Percentiles rank a stretch among this genome's conserved stretches.
phyloP scores from a whole-genome alignment of 495 filamentous ascomycete genomes.

The Annulohypoxylon moriforme region DNA sequence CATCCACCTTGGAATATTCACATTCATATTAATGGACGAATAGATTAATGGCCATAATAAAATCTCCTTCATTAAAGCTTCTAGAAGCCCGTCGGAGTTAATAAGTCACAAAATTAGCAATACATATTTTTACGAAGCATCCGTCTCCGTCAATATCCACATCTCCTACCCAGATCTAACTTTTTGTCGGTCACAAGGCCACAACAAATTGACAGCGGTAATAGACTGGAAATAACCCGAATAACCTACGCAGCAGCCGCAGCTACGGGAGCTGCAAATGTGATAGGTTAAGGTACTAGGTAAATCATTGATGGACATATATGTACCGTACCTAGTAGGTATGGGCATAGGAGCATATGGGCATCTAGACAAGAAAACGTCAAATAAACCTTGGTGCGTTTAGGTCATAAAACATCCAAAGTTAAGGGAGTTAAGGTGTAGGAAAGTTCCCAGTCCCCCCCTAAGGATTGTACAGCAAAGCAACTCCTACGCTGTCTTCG shows the following conservation, averaged over 20 bases:
- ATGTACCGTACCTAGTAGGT: background rate
- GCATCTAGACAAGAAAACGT: background rate
- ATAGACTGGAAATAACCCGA: constrained; percentile 31
- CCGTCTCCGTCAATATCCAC: background rate
- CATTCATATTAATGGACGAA: background rate
- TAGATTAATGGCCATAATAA: background rate
- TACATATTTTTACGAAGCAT: background rate
- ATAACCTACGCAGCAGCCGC: background rate
- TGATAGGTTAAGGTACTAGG: constrained; percentile 24
- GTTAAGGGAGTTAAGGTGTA: constrained; percentile 5
- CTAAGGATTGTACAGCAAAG: constrained; percentile 3
- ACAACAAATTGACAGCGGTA: constrained; percentile 28
- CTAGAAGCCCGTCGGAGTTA: background rate
- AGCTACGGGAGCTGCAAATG: constrained; percentile 16
- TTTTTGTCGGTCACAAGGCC: constrained; percentile 4
- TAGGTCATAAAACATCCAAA: background rate
- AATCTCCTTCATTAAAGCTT: constrained; percentile 1
- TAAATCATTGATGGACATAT: background rate
- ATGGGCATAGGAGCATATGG: background rate
- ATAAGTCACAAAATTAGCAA: background rate
- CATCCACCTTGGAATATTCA: background rate
- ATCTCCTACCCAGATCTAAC: background rate
- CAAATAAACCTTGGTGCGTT: background rate
- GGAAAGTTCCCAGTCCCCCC: constrained; percentile 3
- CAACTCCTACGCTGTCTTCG: background rate